phyloP scores from a whole-genome alignment of 176 grass and related monocot species.

The Raddia guianensis region DNA sequence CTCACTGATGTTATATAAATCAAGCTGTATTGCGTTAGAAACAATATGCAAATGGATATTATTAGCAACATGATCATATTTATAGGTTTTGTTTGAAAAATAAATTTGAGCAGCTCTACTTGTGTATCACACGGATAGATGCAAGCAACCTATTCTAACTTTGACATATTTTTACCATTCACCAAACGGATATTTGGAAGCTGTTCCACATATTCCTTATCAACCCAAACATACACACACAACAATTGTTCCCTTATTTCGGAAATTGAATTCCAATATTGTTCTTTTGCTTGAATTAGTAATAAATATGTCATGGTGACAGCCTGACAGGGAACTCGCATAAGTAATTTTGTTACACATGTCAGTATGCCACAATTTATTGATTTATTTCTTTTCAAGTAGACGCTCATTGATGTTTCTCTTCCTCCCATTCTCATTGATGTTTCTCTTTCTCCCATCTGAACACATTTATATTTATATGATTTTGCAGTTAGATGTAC shows the following conservation, averaged over 20 bases:
- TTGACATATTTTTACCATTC: background rate
- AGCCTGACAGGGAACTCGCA: background rate
- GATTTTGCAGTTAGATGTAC: background rate
- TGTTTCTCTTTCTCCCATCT: background rate
- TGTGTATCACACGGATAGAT: background rate
- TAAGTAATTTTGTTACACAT: background rate
- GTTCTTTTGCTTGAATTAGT: constrained; percentile 2
- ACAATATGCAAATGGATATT: background rate
- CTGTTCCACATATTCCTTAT: background rate
- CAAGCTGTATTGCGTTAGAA: background rate
- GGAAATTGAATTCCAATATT: background rate
- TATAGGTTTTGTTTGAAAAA: background rate
- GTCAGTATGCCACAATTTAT: background rate
- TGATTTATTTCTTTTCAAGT: background rate
- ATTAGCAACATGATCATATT: constrained; percentile 10
- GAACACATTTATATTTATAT: background rate
- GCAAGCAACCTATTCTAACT: background rate
- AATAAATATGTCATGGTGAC: constrained; percentile 12
- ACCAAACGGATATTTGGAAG: too few relatives aligned
- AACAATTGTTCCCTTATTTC: background rate
- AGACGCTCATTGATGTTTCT: background rate
- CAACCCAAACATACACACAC: too few relatives aligned
- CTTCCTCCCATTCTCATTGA: background rate
- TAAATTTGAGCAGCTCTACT: background rate
- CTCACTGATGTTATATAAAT: background rate